Conservation (phyloP, 1,284 basidiomycete genomes). For the Ustilago hordei region DNA sequence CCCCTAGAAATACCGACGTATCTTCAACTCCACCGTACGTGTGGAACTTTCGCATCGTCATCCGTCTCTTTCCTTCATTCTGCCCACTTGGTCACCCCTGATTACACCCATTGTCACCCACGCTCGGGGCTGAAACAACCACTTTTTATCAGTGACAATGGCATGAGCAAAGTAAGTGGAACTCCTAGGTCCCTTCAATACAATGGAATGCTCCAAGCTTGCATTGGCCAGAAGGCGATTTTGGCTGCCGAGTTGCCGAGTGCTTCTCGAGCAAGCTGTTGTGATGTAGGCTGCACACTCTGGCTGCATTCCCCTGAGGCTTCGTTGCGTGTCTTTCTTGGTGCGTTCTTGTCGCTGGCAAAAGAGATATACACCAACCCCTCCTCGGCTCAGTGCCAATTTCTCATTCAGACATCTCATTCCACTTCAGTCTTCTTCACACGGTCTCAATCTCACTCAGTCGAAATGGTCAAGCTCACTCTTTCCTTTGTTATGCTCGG, state of each 20-base stretch:
- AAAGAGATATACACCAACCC: no score
- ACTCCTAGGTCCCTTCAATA: not conserved
- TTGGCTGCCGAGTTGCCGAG: no score
- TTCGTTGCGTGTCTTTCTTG: no score
- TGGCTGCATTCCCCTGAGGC: no score
- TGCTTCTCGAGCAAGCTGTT: no score
- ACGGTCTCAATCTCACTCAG: not conserved
- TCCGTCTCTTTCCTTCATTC: not conserved
- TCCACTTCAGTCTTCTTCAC: not conserved
- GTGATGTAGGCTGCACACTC: no score
- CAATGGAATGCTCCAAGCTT: not conserved
- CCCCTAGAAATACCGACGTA: no score
- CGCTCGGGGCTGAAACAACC: not conserved
- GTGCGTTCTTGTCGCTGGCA: no score
- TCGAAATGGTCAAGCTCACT: conserved; percentile 10
- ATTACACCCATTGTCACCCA: not conserved
- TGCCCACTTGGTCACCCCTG: not conserved
- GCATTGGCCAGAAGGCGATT: not conserved
- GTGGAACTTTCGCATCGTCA: not conserved
- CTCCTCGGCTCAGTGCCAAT: no score
- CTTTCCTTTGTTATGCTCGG: not conserved
- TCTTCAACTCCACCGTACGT: no score
- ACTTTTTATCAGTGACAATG: not conserved
- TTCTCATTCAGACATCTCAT: no score
- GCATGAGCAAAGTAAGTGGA: not conserved